Percentiles rank a stretch among this genome's conserved stretches.
These are phyloP conservation scores for Pseudonectria foliicola DNA, from an alignment of 2,329 filamentous ascomycete species.

Conservation along the genomic window DNA sequence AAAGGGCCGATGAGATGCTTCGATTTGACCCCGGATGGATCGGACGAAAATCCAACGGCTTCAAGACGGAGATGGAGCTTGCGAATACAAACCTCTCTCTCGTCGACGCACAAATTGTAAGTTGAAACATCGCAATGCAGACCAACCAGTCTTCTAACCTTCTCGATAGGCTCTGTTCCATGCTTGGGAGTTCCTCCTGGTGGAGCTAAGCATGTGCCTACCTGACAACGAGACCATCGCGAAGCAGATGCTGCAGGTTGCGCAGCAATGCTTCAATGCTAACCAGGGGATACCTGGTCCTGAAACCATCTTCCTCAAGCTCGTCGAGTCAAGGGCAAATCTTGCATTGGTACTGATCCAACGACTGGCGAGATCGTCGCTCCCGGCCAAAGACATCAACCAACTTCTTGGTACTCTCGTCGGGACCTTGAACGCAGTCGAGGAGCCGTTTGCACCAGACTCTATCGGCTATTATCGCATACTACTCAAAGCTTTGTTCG, in stretches of 20 bases:
- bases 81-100: slow-evolving; percentile 89
- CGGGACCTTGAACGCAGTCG: slow-evolving; percentile 45
- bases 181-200: slow-evolving; percentile 80
- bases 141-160: slow-evolving; percentile 11
- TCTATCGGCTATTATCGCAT: slow-evolving; percentile 70
- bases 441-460: slow-evolving; percentile 44
- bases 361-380: slow-evolving; percentile 57
- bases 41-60: slow-evolving; percentile 62
- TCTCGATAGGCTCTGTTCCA: slow-evolving; percentile 64
- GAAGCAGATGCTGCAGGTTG: slow-evolving; percentile 65
- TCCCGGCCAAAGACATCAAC: slow-evolving; percentile 43
- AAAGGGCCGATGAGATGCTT: slow-evolving; percentile 68
- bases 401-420: slow-evolving; percentile 45
- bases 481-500: slow-evolving; percentile 76
- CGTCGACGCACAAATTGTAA: slow-evolving; percentile 83
- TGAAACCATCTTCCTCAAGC: slow-evolving; percentile 72
- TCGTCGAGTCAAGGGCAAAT: slow-evolving; percentile 70
- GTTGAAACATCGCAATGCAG: slow-evolving; percentile 29
- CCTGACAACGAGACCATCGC: slow-evolving; percentile 48
- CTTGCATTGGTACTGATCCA: slow-evolving; percentile 79
- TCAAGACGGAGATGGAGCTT: slow-evolving; percentile 71
- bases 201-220: slow-evolving; percentile 70
- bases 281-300: slow-evolving; percentile 68
- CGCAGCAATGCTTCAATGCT: slow-evolving; percentile 68
- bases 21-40: slow-evolving; percentile 72